Base-by-base conservation (phyloP, 805 yeast species). In the Nakazawaea laoshanensis region DNA sequence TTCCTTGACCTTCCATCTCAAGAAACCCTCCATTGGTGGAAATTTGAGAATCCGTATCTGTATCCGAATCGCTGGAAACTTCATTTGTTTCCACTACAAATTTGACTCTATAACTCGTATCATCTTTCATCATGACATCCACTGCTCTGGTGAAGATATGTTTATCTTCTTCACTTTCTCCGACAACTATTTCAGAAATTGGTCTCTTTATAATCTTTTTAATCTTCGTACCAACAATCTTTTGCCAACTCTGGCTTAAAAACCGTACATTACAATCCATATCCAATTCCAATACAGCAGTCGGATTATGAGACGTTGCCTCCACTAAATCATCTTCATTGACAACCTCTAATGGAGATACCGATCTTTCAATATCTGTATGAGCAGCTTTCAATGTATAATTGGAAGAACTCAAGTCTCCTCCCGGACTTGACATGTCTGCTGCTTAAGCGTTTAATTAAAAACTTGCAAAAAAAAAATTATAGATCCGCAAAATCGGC, bases 1-100 rank as follows among this genome's bases (percentile, higher is more conserved):
- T 79, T 3, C 98, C 98, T 49, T 89, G 96, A 1, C 96, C 97
- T 53, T 89, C 97, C 24, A 88, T 59, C 43, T 84, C 89, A 7
- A 78, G 70, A 11, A 70, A 57, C 7, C 68, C 74, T 5, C 80
- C 81, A 45, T 76, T 74, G 13, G 77, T 75, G 0, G 71, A 57
- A n/a, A 66, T 41, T 1, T 61, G 45, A 9, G 63, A 56, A 19
- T 33, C 41, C 15, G 41, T 35, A 16, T 43, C 41, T 11, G 38
- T 35, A 3, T 46, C 39, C 15, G 41, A 39, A 21, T 40, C 42
- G 22, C 46, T 42, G 15, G 29, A 18, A 19, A 10, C 22, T 24
- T 48, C 52, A 40, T 62, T 57, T 9, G 68, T 63, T n/a, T 63
- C 60, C 9, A 78, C 80, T 6, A 75, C 57, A 45, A 86, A 86